phyloP scores from a whole-genome alignment of 108 stramenopile species.

The Discostella pseudostelligera region DNA sequence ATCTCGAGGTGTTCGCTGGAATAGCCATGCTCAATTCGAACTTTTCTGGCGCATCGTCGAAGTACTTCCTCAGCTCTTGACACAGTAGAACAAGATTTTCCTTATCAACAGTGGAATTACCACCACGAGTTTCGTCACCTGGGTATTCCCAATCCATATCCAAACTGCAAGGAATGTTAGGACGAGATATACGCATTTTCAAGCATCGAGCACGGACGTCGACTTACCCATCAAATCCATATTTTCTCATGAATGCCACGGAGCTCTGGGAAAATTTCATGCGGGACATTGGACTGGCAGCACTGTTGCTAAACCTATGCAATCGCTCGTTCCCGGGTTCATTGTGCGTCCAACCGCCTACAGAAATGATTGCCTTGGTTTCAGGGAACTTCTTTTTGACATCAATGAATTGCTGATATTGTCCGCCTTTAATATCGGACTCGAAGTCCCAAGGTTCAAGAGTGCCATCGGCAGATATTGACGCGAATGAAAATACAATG shows the following conservation, averaged over 20 bases:
- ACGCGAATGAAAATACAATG: constrained; percentile 42
- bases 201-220: background rate
- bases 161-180: constrained; percentile 6
- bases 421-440: constrained; percentile 28
- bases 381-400: constrained; percentile 31
- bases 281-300: constrained; percentile 27
- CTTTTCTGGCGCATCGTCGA: constrained; percentile 45
- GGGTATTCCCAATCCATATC: constrained; percentile 53
- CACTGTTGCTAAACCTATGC: constrained; percentile 34
- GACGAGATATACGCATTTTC: background rate
- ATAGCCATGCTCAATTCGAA: constrained; percentile 46
- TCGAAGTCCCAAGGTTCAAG: constrained; percentile 44
- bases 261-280: constrained; percentile 41
- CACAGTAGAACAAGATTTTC: constrained; percentile 41
- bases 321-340: constrained; percentile 44
- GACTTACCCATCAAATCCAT: constrained; percentile 37
- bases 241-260: constrained; percentile 36
- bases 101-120: constrained; percentile 29
- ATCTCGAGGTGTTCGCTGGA: constrained; percentile 25
- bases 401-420: constrained; percentile 26
- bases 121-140: constrained; percentile 42
- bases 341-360: constrained; percentile 52
- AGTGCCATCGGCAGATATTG: constrained; percentile 24
- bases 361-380: constrained; percentile 35
- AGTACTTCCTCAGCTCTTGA: constrained; percentile 39